Evolutionary conservation across 2,329 filamentous ascomycete species (phyloP).

Genomic region (Neonectria faginata): DNA sequence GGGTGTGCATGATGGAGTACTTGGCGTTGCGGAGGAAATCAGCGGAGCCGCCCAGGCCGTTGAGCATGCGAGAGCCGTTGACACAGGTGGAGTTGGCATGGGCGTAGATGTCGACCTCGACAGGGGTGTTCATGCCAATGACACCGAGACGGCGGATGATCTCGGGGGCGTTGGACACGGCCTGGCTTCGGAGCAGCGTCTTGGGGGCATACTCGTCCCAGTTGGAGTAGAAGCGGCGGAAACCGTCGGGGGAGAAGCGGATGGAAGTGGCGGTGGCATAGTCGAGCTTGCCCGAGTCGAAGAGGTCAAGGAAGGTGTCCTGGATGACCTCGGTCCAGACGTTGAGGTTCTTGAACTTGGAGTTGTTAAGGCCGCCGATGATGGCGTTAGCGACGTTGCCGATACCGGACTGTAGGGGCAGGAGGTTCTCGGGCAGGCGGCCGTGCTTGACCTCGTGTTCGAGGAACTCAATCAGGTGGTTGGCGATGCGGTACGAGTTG

Average conservation of each 20-base stretch:
- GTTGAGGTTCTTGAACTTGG: constrained; percentile 87
- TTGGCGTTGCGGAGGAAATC: constrained; percentile 84
- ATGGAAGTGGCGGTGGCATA: constrained; percentile 92
- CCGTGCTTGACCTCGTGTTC: constrained; percentile 86
- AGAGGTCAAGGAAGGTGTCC: constrained; percentile 92
- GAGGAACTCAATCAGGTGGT: constrained; percentile 83
- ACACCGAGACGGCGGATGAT: constrained; percentile 88
- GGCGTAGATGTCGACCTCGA: constrained; percentile 94
- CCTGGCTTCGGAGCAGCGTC: constrained; percentile 87
- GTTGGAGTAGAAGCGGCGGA: constrained; percentile 89
- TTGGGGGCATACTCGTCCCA: constrained; percentile 85
- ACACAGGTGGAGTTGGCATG: constrained; percentile 93
- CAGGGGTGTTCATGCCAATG: constrained; percentile 95
- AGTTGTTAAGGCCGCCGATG: constrained; percentile 82
- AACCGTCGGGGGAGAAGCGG: constrained; percentile 90
- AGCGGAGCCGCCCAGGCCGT: constrained; percentile 83
- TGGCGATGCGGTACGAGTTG: constrained; percentile 77
- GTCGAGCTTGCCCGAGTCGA: constrained; percentile 87
- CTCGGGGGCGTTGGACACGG: constrained; percentile 89
- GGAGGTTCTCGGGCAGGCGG: constrained; percentile 79
- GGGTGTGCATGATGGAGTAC: constrained; percentile 95
- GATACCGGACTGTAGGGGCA: constrained; percentile 88
- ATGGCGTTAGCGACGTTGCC: constrained; percentile 96
- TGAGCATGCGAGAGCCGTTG: constrained; percentile 88
- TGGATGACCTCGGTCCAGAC: constrained; percentile 96